Percentiles rank a stretch among this genome's conserved stretches.
phyloP scores from a whole-genome alignment of 768 basidiomycete genomes.

The Kwoniella bestiolae region DNA sequence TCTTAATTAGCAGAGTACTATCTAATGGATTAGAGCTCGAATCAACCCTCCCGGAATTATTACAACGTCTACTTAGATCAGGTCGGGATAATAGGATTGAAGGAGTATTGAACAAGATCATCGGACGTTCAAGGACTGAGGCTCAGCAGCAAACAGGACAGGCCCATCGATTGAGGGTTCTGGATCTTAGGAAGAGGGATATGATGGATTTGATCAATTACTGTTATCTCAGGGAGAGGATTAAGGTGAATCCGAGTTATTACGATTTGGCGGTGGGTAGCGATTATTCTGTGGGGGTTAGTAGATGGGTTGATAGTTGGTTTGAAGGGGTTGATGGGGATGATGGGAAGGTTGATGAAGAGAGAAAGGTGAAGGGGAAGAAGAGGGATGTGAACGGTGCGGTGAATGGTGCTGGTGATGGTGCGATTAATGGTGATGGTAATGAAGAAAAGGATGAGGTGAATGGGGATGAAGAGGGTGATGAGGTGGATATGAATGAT shows the following conservation, averaged over 20 bases:
- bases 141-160: conserved; percentile 6
- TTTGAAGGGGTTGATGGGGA: conserved; percentile 18
- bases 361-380: background rate
- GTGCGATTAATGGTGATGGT: background rate
- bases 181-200: conserved; percentile 66
- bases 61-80: conserved; percentile 10
- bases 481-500: conserved; percentile 11
- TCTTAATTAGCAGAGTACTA: conserved; percentile 80
- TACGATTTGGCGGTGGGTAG: conserved; percentile 72
- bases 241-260: conserved; percentile 79
- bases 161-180: conserved; percentile 45
- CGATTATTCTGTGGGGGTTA: too few species aligned
- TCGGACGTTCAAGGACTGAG: background rate
- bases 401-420: background rate
- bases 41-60: conserved; percentile 64
- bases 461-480: conserved; percentile 6
- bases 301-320: conserved; percentile 54
- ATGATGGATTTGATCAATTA: conserved; percentile 76
- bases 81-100: background rate
- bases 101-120: background rate
- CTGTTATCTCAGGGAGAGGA: conserved; percentile 75
- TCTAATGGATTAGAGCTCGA: conserved; percentile 88
- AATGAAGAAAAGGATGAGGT: conserved; percentile 9
- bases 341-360: background rate
- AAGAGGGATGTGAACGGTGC: conserved; percentile 1